Evolutionary conservation across 345 rosid genomes (phyloP), one percentile per base, ranked within the genome.

Genomic region (Hypericum androsaemum): DNA sequence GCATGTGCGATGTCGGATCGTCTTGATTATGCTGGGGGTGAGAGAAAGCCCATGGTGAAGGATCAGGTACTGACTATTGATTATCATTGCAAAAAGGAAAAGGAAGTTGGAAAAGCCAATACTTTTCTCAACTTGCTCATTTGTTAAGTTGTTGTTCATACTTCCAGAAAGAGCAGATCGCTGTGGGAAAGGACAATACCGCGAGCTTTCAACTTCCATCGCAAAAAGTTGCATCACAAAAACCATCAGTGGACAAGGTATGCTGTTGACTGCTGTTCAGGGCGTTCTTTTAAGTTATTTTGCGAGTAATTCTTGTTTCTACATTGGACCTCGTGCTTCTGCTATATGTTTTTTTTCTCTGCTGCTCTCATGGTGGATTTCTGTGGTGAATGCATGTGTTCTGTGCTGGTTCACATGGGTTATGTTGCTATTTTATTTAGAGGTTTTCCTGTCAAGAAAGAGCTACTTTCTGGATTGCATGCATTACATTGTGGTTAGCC

Each of bases 61-160:
- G 79, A 71, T 62, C 79, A 84, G 96, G 98, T 90, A 71, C 43
- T 41, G 42, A 50, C 60, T 52, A n/a, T 61, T 22, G 43, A 57
- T 60, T 43, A 16, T 14, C 46, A 12, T 12, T 13, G n/a, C 47
- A 22, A 1, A 4, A 22, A 4, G 40, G 11, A 47, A 43, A 12
- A 8, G 41, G 50, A 45, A 15, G 14, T 6, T 28, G 35, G 32
- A 41, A 39, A 17, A 38, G 12, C 35, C 37, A 41, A 22, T 12
- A 50, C 14, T 39, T 40, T 43, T 52, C 7, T 12, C 49, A 4
- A 22, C 32, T 22, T 22, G 32, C 4, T 1, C 32, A 22, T 22
- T 22, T 22, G 32, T 22, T 22, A 22, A 22, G 32, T 22, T 22
- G 32, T 22, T 22, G 1, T 22, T 65, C 5, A 12, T 14, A 60